A percentile compares a stretch with the other conserved stretches of the same genome.
phyloP scores from a whole-genome alignment of 768 basidiomycete species.

The Collybia sp. region DNA sequence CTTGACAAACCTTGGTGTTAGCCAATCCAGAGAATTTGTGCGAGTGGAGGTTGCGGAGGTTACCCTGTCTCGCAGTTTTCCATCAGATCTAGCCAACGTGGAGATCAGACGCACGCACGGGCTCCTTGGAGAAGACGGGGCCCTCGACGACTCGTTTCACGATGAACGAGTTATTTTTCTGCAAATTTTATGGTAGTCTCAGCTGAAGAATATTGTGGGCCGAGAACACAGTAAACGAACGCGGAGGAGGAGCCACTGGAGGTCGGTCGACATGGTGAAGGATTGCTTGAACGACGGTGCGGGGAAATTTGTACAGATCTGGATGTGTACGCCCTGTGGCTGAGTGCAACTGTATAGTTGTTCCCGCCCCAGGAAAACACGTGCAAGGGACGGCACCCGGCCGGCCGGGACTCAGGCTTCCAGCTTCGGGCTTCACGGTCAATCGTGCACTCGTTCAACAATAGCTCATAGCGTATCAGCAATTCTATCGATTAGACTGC shows the following conservation, averaged over 20 bases:
- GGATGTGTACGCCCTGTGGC: conserved; percentile 25
- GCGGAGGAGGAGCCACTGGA: conserved; percentile 91
- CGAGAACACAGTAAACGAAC: conserved; percentile 39
- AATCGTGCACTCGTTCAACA: too few relatives aligned
- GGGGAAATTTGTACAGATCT: conserved; percentile 12
- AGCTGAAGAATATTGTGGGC: background rate
- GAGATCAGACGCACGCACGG: conserved; percentile 40
- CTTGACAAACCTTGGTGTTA: conserved; percentile 65
- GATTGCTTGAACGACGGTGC: conserved; percentile 7
- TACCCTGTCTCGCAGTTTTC: conserved; percentile 50
- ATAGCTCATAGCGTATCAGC: too few relatives aligned
- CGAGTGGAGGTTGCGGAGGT: conserved; percentile 86
- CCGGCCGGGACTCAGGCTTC: too few relatives aligned
- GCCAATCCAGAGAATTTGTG: conserved; percentile 88
- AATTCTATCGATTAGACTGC: too few relatives aligned
- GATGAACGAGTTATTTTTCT: conserved; percentile 84
- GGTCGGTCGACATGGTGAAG: conserved; percentile 77
- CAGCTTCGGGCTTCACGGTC: too few relatives aligned
- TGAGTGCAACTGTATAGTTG: conserved; percentile 35
- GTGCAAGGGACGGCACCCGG: too few relatives aligned
- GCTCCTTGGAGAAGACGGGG: conserved; percentile 80
- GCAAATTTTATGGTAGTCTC: conserved; percentile 9
- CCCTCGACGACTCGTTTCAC: conserved; percentile 75
- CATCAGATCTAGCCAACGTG: background rate
- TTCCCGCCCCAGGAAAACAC: conserved; percentile 18